phyloP scores from a whole-genome alignment of 108 stramenopile genomes.

The Fistulifera pelliculosa region DNA sequence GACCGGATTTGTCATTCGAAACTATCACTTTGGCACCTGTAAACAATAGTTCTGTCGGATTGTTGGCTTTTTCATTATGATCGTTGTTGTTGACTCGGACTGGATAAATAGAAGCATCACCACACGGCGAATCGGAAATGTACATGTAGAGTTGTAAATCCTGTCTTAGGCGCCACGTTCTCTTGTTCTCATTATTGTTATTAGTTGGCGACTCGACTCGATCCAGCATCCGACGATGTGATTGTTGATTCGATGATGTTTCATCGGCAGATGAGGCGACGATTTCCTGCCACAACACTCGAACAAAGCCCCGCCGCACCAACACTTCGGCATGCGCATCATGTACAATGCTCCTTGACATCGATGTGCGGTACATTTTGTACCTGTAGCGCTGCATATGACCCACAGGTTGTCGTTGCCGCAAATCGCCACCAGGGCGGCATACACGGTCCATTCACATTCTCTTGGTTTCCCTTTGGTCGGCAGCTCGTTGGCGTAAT shows the following conservation, averaged over 20 bases:
- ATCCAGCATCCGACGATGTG: no score
- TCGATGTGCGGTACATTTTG: slow-evolving; percentile 68
- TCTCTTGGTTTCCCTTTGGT: slow-evolving; percentile 65
- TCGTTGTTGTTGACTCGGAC: not conserved
- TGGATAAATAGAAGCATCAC: slow-evolving; percentile 86
- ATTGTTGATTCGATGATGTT: not conserved
- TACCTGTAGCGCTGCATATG: slow-evolving; percentile 72
- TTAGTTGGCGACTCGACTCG: no score
- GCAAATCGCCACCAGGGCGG: slow-evolving; percentile 64
- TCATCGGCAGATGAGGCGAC: slow-evolving; percentile 10
- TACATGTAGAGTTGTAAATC: slow-evolving; percentile 75
- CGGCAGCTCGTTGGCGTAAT: slow-evolving; percentile 40
- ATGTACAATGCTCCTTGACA: slow-evolving; percentile 14
- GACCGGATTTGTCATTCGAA: no score
- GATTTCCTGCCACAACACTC: slow-evolving; percentile 70
- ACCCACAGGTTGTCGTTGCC: slow-evolving; percentile 15
- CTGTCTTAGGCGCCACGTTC: slow-evolving; percentile 28
- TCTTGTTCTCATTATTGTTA: no score
- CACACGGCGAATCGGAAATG: slow-evolving; percentile 90
- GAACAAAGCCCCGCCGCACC: slow-evolving; percentile 69
- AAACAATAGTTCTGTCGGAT: slow-evolving; percentile 32
- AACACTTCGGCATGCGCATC: slow-evolving; percentile 92
- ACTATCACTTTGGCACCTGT: slow-evolving; percentile 87
- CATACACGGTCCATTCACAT: slow-evolving; percentile 81
- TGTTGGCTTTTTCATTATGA: slow-evolving; percentile 13